Evolutionary conservation across 1,284 basidiomycete genomes (phyloP).

Genomic region (Puccinia brachypodii): DNA sequence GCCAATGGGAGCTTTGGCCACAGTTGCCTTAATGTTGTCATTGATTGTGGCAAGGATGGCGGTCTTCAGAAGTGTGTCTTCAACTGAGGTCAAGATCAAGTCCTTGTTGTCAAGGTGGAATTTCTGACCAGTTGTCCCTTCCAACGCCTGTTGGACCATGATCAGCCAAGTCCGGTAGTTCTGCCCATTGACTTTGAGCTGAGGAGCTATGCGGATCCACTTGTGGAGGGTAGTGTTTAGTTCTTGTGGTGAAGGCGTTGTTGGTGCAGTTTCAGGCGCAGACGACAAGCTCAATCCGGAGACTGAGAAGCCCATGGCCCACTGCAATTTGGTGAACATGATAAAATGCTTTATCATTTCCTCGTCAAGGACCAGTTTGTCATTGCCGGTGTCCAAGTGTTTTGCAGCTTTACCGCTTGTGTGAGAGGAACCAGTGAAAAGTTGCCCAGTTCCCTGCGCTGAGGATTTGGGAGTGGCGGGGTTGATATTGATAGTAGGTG

Average conservation of each 20-base stretch:
- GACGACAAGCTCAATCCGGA: too few species aligned
- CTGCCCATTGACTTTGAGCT: not conserved
- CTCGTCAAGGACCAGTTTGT: too few species aligned
- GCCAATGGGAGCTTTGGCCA: not conserved
- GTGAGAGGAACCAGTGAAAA: too few species aligned
- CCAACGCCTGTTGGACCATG: not conserved
- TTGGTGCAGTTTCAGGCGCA: not conserved
- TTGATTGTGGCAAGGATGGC: not conserved
- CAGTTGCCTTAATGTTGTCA: not conserved
- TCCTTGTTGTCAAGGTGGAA: not conserved
- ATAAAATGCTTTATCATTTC: too few species aligned
- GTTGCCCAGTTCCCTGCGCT: too few species aligned
- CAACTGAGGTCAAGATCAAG: not conserved
- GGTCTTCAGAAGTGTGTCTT: not conserved
- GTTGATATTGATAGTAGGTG: too few species aligned
- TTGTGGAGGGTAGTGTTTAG: not conserved
- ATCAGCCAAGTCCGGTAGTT: not conserved
- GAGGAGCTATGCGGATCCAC: not conserved
- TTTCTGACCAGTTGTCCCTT: too few species aligned
- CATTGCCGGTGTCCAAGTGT: too few species aligned
- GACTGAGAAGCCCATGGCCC: too few species aligned
- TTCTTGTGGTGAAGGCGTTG: not conserved
- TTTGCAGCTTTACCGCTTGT: too few species aligned
- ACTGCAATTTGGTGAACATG: too few species aligned
- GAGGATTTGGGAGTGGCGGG: too few species aligned